Percentiles rank a stretch among this genome's conserved stretches.
These are phyloP conservation scores for Aspergillus sp. DNA, from an alignment of 2,329 filamentous ascomycete genomes.

Conservation along the genomic window DNA sequence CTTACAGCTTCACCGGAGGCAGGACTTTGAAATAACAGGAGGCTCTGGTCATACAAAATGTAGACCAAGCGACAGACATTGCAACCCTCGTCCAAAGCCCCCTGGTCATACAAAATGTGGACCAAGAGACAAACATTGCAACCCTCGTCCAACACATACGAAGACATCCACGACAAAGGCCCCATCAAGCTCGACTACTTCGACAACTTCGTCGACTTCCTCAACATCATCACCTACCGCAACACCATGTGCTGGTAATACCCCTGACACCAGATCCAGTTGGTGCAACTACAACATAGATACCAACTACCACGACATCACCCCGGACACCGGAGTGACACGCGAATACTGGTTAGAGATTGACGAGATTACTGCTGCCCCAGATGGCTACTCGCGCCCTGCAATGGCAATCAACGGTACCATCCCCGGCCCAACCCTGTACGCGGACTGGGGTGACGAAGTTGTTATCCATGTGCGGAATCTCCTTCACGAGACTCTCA, in stretches of 20 bases:
- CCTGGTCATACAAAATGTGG: too few relatives aligned
- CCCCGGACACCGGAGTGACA: constrained; percentile 15
- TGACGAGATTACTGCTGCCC: constrained; percentile 16
- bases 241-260: constrained; percentile 20
- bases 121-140: neutral
- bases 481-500: constrained; percentile 29
- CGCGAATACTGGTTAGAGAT: constrained; percentile 21
- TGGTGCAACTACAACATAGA: constrained; percentile 34
- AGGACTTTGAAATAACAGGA: neutral
- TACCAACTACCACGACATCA: constrained; percentile 34
- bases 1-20: neutral
- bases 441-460: constrained; percentile 62
- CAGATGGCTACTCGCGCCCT: constrained; percentile 34
- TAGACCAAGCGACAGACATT: too few relatives aligned
- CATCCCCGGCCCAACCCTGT: constrained; percentile 67
- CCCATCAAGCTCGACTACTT: too few relatives aligned
- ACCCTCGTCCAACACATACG: neutral
- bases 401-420: constrained; percentile 61
- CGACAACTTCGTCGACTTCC: too few relatives aligned
- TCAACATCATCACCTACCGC: neutral
- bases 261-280: constrained; percentile 21
- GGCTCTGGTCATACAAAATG: too few relatives aligned
- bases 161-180: neutral
- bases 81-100: too few relatives aligned
- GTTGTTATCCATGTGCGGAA: constrained; percentile 59